Evolutionary conservation across 352 stramenopile genomes (phyloP), one percentile per base, ranked within the genome.

Genomic region (Pythium brachiatum): DNA sequence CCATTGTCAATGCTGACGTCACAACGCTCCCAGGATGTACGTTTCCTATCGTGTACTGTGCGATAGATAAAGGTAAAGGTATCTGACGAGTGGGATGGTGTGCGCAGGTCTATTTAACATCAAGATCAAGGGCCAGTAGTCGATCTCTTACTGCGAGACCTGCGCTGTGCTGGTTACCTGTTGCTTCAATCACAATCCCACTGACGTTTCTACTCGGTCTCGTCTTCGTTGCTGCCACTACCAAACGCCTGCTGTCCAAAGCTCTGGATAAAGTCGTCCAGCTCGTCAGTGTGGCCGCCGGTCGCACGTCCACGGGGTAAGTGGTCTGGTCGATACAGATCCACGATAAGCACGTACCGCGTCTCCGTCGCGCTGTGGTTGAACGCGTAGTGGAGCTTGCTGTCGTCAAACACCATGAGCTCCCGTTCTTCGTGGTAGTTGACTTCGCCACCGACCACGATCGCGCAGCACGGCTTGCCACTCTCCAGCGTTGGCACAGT

Each of bases 1-100:
- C 91, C 38, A 97, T 98, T 47, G 96, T 99, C 38, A 98, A 95
- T 69, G 95, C 95, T 0, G 95, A 99, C 76, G 76, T 97, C 62
- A 91, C 91, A 57, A 90, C 72, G 11, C 74, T 98, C 63, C 90
- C 95, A 53, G 92, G 88, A 74, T 98, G 95, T 94, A 86, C 65
- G 83, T 89, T 7, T 25, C 18, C 39, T 43, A 7, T 56, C 5
- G 32, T 23, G 13, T 26, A 11, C 20, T 48, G 20, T 41, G 15
- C 29, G 29, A 34, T 34, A 34, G 5, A 9, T 9, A 34, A 9
- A 34, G 29, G 9, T 11, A 9, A 34, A 5, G 5, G 29, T 34
- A 27, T 16, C 56, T 62, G 29, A 55, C 56, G 27, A 4, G 12
- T 41, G 31, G n/a, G 15, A 26, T 48, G 16, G 68, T 60, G 27